These are phyloP conservation scores for Colletotrichum sp. DNA, from an alignment of 2,329 filamentous ascomycete species.

Conservation along the genomic window DNA sequence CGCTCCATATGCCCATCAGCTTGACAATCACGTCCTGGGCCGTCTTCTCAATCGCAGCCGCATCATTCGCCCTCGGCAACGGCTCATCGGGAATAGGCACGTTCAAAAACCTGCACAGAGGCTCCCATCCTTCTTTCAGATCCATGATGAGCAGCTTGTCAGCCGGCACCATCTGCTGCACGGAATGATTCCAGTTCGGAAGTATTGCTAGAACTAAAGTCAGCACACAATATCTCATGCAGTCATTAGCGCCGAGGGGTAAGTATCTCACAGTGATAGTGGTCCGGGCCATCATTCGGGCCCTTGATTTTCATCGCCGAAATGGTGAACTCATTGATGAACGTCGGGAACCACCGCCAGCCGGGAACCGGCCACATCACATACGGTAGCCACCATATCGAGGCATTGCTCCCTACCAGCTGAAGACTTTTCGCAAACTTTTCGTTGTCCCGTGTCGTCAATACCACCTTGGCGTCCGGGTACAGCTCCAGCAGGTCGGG, in stretches of 20 bases:
- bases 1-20: background rate
- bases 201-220: background rate
- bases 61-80: conserved; percentile 21
- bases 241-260: background rate
- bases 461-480: conserved; percentile 52
- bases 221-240: too few relatives aligned
- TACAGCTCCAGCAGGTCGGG: conserved; percentile 51
- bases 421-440: conserved; percentile 37
- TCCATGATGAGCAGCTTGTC: conserved; percentile 34
- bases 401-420: background rate
- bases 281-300: background rate
- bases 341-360: conserved; percentile 1
- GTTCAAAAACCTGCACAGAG: conserved; percentile 38
- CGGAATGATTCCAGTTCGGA: background rate
- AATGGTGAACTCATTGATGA: background rate
- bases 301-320: background rate
- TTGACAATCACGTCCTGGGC: background rate
- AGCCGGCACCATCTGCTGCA: background rate
- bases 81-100: conserved; percentile 29
- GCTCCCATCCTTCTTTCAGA: conserved; percentile 37
- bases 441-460: conserved; percentile 38
- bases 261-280: background rate
- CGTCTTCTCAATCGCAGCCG: background rate
- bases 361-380: background rate
- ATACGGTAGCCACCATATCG: background rate